Evolutionary conservation across 148 eudicot species (phyloP), one percentile per base, ranked within the genome.

Genomic region (Euryodendron excelsum): DNA sequence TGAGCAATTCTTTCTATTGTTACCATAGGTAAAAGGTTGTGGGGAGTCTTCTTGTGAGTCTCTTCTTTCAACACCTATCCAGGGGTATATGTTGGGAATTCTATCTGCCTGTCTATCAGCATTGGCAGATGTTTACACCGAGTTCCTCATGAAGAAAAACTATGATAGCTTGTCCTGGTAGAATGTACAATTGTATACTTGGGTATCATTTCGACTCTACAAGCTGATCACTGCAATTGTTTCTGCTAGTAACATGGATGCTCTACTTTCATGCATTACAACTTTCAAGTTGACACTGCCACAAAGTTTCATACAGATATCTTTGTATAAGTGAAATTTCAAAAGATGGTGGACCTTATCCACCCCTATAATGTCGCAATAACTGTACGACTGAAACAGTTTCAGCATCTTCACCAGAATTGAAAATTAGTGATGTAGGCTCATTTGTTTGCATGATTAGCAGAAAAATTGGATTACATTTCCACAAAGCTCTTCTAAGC

Each of bases 61-160:
- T 6, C 85, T 94, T 47, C 90, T 94, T 81, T 92, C 98, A 56
- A 91, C 98, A 34, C 97, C 98, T 62, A 87, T 94, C 82, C 97
- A 88, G 81, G 98, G 98, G 73, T 94, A 94, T 86, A 86, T 91
- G 90, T 72, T 94, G 82, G 98, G 98, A 3, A 68, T 92, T 76
- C 78, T 94, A 79, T 94, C 97, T 73, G 97, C 98, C 73, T 94
- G 98, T 82, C 89, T 94, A 62, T 94, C 98, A 31, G 98, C 98
- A 52, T 81, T 90, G 75, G 98, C 98, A 74, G 98, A 97, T 84
- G 92, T 94, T 59, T 94, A 92, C 83, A 94, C 98, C 20, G 98
- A 94, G 84, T 94, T 91, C 85, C 86, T 92, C 82, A 89, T 92
- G 98, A 94, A 94, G 90, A 94, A 92, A 84, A 94, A 94, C 81